A percentile compares a stretch with the other conserved stretches of the same genome.
phyloP scores from a whole-genome alignment of 2,329 filamentous ascomycete species.

The Pseudocercospora pini-densiflorae region DNA sequence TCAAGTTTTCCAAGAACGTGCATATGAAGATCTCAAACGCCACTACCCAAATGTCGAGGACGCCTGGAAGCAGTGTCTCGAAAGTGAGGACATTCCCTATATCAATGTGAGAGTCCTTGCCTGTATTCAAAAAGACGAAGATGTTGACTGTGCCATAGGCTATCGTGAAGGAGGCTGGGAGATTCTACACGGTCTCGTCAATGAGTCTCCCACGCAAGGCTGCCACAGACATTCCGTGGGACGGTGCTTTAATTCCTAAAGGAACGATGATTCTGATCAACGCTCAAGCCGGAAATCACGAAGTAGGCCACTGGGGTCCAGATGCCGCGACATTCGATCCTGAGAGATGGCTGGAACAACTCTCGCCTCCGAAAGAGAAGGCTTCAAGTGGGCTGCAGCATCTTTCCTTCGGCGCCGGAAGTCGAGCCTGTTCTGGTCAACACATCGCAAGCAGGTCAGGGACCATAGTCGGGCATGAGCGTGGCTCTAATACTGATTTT shows the following conservation, averaged over 20 bases:
- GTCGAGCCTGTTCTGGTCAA: constrained; percentile 57
- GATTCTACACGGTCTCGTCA: constrained; percentile 59
- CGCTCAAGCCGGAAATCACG: constrained; percentile 60
- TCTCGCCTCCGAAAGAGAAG: constrained; percentile 43
- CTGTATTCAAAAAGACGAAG: neutral
- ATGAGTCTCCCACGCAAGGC: constrained; percentile 60
- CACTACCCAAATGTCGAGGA: constrained; percentile 52
- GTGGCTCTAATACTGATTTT: constrained; percentile 20
- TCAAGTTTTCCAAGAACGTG: constrained; percentile 57
- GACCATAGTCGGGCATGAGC: neutral
- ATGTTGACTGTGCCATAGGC: constrained; percentile 28
- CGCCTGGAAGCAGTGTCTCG: constrained; percentile 52
- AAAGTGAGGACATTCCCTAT: constrained; percentile 56
- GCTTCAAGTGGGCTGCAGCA: constrained; percentile 43
- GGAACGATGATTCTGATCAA: constrained; percentile 62
- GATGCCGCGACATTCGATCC: constrained; percentile 54
- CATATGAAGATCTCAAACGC: constrained; percentile 57
- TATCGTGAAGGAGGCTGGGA: constrained; percentile 58
- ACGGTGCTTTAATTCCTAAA: constrained; percentile 56
- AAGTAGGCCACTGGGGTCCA: constrained; percentile 55
- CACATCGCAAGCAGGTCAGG: constrained; percentile 50
- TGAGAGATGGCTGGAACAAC: constrained; percentile 52
- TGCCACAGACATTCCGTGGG: constrained; percentile 54
- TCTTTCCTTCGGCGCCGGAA: constrained; percentile 58
- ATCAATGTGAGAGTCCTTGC: constrained; percentile 33